A percentile compares a stretch with the other conserved stretches of the same genome.
phyloP scores from a whole-genome alignment of 306 rosid species.

The Acacia acuminata region DNA sequence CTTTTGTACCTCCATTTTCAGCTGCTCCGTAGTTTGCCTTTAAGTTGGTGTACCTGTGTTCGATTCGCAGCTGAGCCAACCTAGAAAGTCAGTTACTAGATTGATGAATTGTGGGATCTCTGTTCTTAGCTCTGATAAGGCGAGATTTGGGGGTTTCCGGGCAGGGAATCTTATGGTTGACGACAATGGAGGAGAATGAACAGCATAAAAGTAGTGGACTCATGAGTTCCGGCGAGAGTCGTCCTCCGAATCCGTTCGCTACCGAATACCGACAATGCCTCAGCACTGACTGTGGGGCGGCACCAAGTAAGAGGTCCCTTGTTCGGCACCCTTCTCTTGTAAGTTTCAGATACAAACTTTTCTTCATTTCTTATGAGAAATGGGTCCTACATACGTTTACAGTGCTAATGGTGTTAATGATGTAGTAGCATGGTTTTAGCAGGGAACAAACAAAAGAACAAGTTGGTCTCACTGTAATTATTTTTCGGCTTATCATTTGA shows the following conservation, averaged over 20 bases:
- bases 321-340: slow-evolving; percentile 87
- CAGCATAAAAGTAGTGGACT: slow-evolving; percentile 39
- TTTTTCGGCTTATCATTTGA: slow-evolving; percentile 11
- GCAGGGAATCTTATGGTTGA: slow-evolving; percentile 55
- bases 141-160: neutral
- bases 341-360: slow-evolving; percentile 18
- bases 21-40: slow-evolving; percentile 1
- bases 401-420: slow-evolving; percentile 24
- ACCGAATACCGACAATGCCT: slow-evolving; percentile 48
- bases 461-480: neutral
- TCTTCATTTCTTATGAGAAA: neutral
- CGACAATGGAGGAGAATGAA: slow-evolving; percentile 73
- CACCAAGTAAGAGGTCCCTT: slow-evolving; percentile 56
- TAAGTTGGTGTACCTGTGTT: slow-evolving; percentile 31
- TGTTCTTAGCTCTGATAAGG: neutral
- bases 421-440: neutral
- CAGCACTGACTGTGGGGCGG: slow-evolving; percentile 27
- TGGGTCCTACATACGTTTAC: neutral
- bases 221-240: slow-evolving; percentile 63
- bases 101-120: neutral
- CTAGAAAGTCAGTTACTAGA: neutral
- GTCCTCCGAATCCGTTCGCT: slow-evolving; percentile 72
- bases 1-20: neutral
- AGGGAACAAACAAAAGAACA: neutral
- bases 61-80: slow-evolving; percentile 2